A percentile compares a stretch with the other conserved stretches of the same genome.
Evolutionary conservation across 2,329 filamentous ascomycete species (phyloP).

Genomic region (Fusarium citri): DNA sequence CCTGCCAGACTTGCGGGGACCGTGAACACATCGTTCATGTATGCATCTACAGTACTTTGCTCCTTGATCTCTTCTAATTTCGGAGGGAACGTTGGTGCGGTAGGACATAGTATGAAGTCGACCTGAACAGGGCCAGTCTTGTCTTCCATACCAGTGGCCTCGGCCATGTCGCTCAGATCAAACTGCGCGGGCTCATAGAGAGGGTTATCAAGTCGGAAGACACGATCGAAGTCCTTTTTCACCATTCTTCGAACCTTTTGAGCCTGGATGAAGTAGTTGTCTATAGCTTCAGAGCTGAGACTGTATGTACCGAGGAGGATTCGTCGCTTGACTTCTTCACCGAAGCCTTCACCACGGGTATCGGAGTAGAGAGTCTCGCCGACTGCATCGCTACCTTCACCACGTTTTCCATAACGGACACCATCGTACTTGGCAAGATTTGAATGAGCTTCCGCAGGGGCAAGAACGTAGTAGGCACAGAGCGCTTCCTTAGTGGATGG

Average conservation of each 20-base stretch:
- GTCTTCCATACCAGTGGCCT: conserved; percentile 62
- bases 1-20: conserved; percentile 95
- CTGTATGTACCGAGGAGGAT: conserved; percentile 92
- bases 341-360: conserved; percentile 80
- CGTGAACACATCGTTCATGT: conserved; percentile 95
- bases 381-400: conserved; percentile 62
- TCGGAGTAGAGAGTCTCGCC: conserved; percentile 78
- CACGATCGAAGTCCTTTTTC: conserved; percentile 84
- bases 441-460: conserved; percentile 93
- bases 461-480: conserved; percentile 94
- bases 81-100: conserved; percentile 82
- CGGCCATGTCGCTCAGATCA: conserved; percentile 70
- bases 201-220: conserved; percentile 78
- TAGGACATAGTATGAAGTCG: conserved; percentile 89
- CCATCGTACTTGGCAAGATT: conserved; percentile 98
- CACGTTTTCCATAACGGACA: conserved; percentile 83
- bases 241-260: conserved; percentile 88
- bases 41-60: conserved; percentile 75
- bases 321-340: conserved; percentile 84
- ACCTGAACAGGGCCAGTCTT: conserved; percentile 73
- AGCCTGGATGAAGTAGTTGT: conserved; percentile 97
- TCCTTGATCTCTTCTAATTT: conserved; percentile 66
- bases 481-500: conserved; percentile 87
- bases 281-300: conserved; percentile 87
- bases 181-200: conserved; percentile 67